Conservation (phyloP, 2,329 filamentous ascomycete genomes). For the Fusarium equiseti region DNA sequence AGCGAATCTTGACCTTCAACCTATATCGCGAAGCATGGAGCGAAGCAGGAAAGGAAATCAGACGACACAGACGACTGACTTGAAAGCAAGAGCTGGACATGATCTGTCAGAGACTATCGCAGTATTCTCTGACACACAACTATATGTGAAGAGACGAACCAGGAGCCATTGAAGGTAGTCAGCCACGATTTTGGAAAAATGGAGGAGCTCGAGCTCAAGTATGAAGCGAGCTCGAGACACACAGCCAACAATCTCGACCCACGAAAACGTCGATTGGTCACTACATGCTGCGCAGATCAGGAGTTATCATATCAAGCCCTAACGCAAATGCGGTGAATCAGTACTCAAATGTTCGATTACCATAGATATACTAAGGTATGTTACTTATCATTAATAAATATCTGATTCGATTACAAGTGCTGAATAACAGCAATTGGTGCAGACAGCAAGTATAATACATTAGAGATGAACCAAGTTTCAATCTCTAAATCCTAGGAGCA, state of each 20-base stretch:
- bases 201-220: background rate
- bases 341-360: background rate
- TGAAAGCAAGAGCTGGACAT: background rate
- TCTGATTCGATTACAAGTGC: background rate
- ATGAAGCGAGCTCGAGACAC: background rate
- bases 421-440: background rate
- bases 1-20: slow-evolving; percentile 55
- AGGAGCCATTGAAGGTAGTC: background rate
- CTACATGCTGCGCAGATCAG: background rate
- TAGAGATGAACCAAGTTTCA: background rate
- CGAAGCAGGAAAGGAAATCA: slow-evolving; percentile 45
- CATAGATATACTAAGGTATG: background rate
- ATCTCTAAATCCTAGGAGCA: background rate
- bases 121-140: background rate
- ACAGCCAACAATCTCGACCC: background rate
- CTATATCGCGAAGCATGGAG: slow-evolving; percentile 52
- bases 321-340: background rate
- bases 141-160: background rate
- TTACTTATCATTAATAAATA: background rate
- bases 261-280: background rate
- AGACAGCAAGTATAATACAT: background rate
- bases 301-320: background rate
- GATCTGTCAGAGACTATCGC: background rate
- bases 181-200: background rate
- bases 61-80: slow-evolving; percentile 26